phyloP scores from a whole-genome alignment of 2,329 filamentous ascomycete species.

The Elsinoe necatrix region DNA sequence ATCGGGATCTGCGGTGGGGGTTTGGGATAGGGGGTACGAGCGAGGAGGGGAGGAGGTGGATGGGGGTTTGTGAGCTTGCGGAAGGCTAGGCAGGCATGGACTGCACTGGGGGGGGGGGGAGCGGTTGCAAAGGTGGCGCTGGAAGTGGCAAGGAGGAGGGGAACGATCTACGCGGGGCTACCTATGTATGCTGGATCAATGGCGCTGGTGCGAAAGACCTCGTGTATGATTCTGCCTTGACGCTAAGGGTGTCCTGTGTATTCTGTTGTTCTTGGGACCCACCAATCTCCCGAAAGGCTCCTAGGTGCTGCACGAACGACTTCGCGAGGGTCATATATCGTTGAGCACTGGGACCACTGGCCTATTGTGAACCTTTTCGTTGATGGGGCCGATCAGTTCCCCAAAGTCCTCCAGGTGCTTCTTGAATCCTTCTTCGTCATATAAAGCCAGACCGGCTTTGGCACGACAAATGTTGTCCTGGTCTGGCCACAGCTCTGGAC shows the following conservation, averaged over 20 bases:
- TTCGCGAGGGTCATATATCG: too few relatives aligned
- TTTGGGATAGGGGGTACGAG: background rate
- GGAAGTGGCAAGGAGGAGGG: constrained; percentile 23
- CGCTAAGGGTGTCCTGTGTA: too few relatives aligned
- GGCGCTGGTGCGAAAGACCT: too few relatives aligned
- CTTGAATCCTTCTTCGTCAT: background rate
- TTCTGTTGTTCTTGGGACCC: too few relatives aligned
- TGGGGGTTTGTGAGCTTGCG: constrained; percentile 3
- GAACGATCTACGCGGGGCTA: too few relatives aligned
- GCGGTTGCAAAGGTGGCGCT: background rate
- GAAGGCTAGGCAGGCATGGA: background rate
- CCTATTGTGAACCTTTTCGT: too few relatives aligned
- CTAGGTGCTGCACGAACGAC: too few relatives aligned
- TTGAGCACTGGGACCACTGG: background rate
- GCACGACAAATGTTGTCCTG: background rate
- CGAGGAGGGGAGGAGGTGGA: constrained; percentile 7
- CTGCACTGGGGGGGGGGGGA: background rate
- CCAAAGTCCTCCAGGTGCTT: background rate
- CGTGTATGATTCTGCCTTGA: too few relatives aligned
- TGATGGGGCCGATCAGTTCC: too few relatives aligned
- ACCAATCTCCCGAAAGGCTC: too few relatives aligned
- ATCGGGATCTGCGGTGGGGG: constrained; percentile 8
- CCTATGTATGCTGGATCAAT: too few relatives aligned
- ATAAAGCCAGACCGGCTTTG: background rate
- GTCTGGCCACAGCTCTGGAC: background rate